A percentile compares a stretch with the other conserved stretches of the same genome.
Conservation (phyloP, 129 eudicot species). For the Flaveria robusta region DNA sequence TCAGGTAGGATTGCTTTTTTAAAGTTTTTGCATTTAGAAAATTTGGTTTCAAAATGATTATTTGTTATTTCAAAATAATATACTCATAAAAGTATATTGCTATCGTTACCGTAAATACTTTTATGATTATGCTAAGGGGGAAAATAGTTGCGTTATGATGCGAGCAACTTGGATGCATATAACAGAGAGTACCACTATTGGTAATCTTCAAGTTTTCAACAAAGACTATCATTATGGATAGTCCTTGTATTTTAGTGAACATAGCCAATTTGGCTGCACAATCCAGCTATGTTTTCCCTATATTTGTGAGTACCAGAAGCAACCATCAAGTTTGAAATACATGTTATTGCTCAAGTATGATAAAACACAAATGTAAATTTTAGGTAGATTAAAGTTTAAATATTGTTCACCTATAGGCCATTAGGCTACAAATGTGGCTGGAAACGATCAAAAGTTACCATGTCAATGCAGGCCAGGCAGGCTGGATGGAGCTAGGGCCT, state of each 20-base stretch:
- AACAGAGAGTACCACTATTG: neutral
- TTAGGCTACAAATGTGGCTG: constrained; percentile 1
- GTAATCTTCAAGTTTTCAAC: neutral
- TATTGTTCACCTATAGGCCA: neutral
- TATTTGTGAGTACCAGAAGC: neutral
- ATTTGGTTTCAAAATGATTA: neutral
- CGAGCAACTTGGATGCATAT: neutral
- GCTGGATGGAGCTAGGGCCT: constrained; percentile 32
- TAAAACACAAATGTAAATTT: neutral
- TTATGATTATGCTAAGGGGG: neutral
- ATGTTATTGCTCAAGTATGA: neutral
- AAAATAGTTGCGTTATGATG: neutral
- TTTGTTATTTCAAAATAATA: neutral
- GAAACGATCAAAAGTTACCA: constrained; percentile 7
- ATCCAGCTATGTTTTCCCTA: neutral
- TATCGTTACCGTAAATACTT: neutral
- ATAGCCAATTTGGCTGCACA: neutral
- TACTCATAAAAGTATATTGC: neutral
- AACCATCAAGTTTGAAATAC: neutral
- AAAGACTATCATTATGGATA: neutral
- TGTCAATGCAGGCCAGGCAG: constrained; percentile 49
- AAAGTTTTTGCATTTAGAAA: neutral
- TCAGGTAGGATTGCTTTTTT: neutral
- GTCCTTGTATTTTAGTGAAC: neutral
- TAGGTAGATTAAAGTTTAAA: neutral